These are phyloP conservation scores for Fusarium goolgardi DNA, from an alignment of 2,329 filamentous ascomycete species.

Conservation along the genomic window DNA sequence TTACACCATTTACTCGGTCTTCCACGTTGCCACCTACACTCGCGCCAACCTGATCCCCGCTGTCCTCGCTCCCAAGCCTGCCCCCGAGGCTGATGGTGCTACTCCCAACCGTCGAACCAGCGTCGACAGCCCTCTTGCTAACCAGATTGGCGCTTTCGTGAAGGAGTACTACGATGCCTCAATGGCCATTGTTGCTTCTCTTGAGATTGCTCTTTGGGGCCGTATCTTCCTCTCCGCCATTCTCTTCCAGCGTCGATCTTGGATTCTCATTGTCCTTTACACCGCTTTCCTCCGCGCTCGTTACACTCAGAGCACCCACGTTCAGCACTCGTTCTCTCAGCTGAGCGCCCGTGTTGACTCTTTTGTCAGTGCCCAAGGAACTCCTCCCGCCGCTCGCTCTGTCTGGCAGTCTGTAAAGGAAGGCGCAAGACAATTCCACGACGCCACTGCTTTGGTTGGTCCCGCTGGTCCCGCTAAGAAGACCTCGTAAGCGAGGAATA, in stretches of 20 bases:
- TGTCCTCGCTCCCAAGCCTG: slow-evolving; percentile 74
- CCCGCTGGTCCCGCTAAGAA: slow-evolving; percentile 65
- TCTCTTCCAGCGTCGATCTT: slow-evolving; percentile 89
- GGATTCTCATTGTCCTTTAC: slow-evolving; percentile 88
- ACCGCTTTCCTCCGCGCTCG: slow-evolving; percentile 92
- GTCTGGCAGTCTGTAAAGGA: slow-evolving; percentile 85
- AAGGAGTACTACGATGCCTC: slow-evolving; percentile 98
- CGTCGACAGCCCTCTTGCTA: slow-evolving; percentile 72
- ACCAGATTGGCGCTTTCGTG: slow-evolving; percentile 90
- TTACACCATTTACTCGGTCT: slow-evolving; percentile 96
- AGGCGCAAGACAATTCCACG: slow-evolving; percentile 77
- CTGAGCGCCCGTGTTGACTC: slow-evolving; percentile 82
- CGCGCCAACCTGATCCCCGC: slow-evolving; percentile 93
- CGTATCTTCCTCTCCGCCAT: slow-evolving; percentile 84
- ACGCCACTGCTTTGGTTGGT: slow-evolving; percentile 76
- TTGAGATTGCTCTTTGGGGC: slow-evolving; percentile 90
- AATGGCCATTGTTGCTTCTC: slow-evolving; percentile 90
- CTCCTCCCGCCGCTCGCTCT: slow-evolving; percentile 81
- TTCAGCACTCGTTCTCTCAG: slow-evolving; percentile 83
- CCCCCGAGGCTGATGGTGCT: slow-evolving; percentile 67
- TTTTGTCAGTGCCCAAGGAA: slow-evolving; percentile 85
- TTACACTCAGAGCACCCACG: slow-evolving; percentile 89
- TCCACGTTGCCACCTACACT: slow-evolving; percentile 97
- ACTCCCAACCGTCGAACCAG: slow-evolving; percentile 54
- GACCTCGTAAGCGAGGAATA: slow-evolving; percentile 52